A percentile compares a stretch with the other conserved stretches of the same genome.
phyloP scores from a whole-genome alignment of 345 rosid species.

The Populus nigra region DNA sequence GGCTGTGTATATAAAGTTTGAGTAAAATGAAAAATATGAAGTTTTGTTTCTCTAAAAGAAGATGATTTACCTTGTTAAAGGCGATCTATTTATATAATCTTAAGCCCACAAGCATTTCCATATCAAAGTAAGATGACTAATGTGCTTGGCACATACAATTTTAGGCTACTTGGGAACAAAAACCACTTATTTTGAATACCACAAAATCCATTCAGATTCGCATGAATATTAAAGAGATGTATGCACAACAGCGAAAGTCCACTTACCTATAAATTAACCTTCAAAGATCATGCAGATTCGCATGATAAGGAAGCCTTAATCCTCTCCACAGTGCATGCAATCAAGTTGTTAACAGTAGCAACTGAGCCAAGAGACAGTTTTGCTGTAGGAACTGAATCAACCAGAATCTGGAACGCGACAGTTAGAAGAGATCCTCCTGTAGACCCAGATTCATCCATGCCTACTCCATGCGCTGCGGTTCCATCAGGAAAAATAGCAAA shows the following conservation, averaged over 20 bases:
- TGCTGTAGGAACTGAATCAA: constrained; percentile 71
- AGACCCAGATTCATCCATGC: constrained; percentile 16
- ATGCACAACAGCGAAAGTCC: not conserved
- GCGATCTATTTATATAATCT: no score
- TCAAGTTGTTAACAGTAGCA: constrained; percentile 70
- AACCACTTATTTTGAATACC: no score
- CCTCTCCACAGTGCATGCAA: constrained; percentile 77
- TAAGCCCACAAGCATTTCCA: no score
- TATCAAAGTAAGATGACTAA: no score
- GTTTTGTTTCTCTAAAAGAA: no score
- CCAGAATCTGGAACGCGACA: constrained; percentile 76
- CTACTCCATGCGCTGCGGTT: constrained; percentile 20
- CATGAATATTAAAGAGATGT: no score
- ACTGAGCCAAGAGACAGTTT: constrained; percentile 78
- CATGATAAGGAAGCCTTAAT: constrained; percentile 54
- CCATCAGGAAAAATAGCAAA: constrained; percentile 74
- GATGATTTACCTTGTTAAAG: no score
- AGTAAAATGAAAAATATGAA: no score
- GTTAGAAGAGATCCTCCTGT: constrained; percentile 71
- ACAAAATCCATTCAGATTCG: no score
- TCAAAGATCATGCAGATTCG: constrained; percentile 30
- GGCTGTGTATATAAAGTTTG: no score
- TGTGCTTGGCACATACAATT: no score
- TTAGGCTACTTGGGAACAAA: no score
- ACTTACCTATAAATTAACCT: not conserved